Percentiles rank a stretch among this genome's conserved stretches.
These are phyloP conservation scores for Rhodosporidiobolus sp. DNA, from an alignment of 768 basidiomycete genomes.

Conservation along the genomic window DNA sequence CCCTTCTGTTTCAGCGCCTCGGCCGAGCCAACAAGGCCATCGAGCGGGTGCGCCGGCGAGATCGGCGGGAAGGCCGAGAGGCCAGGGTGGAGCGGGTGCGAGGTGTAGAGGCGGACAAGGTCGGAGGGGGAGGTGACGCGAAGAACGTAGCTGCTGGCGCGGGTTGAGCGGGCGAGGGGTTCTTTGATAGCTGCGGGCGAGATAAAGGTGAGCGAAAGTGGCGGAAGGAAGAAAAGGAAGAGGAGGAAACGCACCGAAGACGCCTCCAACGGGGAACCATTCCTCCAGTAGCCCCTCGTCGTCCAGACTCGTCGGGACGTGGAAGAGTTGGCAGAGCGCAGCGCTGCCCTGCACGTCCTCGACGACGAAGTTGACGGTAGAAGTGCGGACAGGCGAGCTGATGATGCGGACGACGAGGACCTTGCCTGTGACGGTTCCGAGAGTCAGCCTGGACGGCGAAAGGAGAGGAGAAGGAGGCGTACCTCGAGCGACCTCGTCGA, in stretches of 20 bases:
- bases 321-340: constrained; percentile 10
- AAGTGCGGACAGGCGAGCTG: background rate
- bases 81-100: background rate
- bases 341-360: constrained; percentile 4
- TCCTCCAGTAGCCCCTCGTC: background rate
- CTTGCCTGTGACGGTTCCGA: background rate
- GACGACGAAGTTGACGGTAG: constrained; percentile 25
- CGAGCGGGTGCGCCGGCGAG: background rate
- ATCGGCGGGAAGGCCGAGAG: background rate
- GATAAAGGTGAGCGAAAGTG: background rate
- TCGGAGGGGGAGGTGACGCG: constrained; percentile 25
- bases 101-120: constrained; percentile 24
- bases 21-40: background rate
- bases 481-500: background rate
- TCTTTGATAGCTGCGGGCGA: constrained; percentile 21
- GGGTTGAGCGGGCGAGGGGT: constrained; percentile 13
- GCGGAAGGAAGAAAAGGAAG: background rate
- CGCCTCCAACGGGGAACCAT: constrained; percentile 11
- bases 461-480: background rate
- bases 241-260: constrained; percentile 16
- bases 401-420: constrained; percentile 14
- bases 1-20: constrained; percentile 5
- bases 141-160: constrained; percentile 10
- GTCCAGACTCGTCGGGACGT: background rate
- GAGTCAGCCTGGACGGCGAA: accelerated